Percentiles rank a stretch among this genome's conserved stretches.
These are phyloP conservation scores for Delonix regia DNA, from an alignment of 306 rosid species.

Conservation along the genomic window DNA sequence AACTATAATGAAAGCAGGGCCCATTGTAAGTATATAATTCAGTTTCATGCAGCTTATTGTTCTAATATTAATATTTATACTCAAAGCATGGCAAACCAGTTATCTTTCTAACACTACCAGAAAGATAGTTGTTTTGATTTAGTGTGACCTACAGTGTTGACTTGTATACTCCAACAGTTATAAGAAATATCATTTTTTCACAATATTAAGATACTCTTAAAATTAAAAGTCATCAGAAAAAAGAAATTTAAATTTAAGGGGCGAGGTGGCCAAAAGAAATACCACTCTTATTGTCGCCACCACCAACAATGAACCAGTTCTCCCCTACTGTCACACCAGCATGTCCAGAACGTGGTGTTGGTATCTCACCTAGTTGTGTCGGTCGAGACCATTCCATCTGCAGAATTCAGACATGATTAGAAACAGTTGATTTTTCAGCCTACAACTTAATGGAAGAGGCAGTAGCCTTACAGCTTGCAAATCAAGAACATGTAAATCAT, in stretches of 20 bases:
- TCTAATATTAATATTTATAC: background rate
- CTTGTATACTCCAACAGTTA: background rate
- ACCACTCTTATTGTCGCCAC: slow-evolving; percentile 95
- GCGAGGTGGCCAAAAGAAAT: slow-evolving; percentile 33
- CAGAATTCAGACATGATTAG: slow-evolving; percentile 38
- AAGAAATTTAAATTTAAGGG: slow-evolving; percentile 26
- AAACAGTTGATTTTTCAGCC: slow-evolving; percentile 25
- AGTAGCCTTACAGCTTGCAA: slow-evolving; percentile 71
- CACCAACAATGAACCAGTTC: slow-evolving; percentile 97
- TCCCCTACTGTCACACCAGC: slow-evolving; percentile 87
- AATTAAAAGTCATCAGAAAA: background rate
- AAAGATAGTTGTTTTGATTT: slow-evolving; percentile 3
- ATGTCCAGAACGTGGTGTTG: slow-evolving; percentile 90
- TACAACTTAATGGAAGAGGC: slow-evolving; percentile 20
- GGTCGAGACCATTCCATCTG: slow-evolving; percentile 97
- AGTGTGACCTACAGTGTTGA: slow-evolving; percentile 18
- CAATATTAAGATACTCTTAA: slow-evolving; percentile 18
- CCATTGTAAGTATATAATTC: background rate
- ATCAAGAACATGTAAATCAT: slow-evolving; percentile 93
- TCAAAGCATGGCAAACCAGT: background rate
- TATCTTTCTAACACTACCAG: background rate
- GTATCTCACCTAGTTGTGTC: slow-evolving; percentile 82
- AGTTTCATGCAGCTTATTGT: slow-evolving; percentile 1
- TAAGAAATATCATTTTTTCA: background rate
- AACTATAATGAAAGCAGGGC: background rate